Evolutionary conservation across 768 basidiomycete genomes (phyloP).

Genomic region (Auriscalpium microsporum): DNA sequence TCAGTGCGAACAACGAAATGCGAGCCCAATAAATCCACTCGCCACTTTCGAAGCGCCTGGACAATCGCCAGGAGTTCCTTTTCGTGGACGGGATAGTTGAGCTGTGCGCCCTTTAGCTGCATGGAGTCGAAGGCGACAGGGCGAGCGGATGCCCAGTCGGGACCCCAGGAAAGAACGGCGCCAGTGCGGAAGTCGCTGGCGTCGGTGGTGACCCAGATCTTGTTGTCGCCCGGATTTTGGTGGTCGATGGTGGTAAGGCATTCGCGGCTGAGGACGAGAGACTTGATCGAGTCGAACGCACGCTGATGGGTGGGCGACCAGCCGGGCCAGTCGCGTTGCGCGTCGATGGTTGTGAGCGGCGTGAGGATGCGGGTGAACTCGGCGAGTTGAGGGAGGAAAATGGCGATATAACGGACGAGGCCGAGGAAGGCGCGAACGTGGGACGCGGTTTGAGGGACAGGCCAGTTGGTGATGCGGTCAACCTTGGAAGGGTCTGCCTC

Average conservation of each 20-base stretch:
- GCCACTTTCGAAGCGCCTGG: slow-evolving; percentile 19
- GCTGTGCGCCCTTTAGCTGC: slow-evolving; percentile 23
- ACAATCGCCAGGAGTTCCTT: slow-evolving; percentile 32
- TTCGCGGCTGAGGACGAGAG: slow-evolving; percentile 15
- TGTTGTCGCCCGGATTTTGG: slow-evolving; percentile 18
- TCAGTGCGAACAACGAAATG: slow-evolving; percentile 26
- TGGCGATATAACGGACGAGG: slow-evolving; percentile 21
- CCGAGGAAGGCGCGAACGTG: slow-evolving; percentile 15
- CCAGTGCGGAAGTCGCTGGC: slow-evolving; percentile 24
- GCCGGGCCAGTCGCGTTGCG: slow-evolving; percentile 12
- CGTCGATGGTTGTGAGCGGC: slow-evolving; percentile 19
- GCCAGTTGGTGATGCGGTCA: slow-evolving; percentile 23
- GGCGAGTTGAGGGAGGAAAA: slow-evolving; percentile 23
- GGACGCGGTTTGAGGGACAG: slow-evolving; percentile 5
- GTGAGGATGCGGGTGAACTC: slow-evolving; percentile 22
- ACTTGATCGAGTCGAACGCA: slow-evolving; percentile 30
- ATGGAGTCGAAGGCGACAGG: slow-evolving; percentile 27
- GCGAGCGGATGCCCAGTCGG: slow-evolving; percentile 22
- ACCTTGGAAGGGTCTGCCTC: slow-evolving; percentile 21
- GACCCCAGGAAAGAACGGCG: not conserved
- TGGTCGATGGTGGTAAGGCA: slow-evolving; percentile 28
- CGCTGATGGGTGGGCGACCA: slow-evolving; percentile 24
- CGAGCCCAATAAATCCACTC: slow-evolving; percentile 15
- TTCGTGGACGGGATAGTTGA: slow-evolving; percentile 31
- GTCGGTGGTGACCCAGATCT: slow-evolving; percentile 28